Conservation (phyloP, 495 filamentous ascomycete genomes). For the Letharia columbiana region DNA sequence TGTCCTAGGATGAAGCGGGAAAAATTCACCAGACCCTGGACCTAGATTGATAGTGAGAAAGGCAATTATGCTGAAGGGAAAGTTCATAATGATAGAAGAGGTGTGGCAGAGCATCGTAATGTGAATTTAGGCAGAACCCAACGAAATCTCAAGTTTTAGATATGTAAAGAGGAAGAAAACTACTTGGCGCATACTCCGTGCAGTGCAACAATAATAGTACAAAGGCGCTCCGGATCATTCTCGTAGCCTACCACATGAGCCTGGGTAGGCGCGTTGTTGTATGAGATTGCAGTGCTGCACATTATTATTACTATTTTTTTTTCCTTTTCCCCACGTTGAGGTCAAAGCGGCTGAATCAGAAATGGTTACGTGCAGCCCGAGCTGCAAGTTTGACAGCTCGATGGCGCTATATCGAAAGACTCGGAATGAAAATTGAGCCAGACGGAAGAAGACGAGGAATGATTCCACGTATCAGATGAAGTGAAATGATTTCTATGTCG, state of each 20-base stretch:
- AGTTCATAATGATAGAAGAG: neutral
- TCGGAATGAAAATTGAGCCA: neutral
- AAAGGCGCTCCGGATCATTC: neutral
- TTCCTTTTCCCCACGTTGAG: neutral
- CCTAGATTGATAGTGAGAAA: neutral
- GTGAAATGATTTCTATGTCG: neutral
- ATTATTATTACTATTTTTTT: too few relatives aligned
- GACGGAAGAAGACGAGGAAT: too few relatives aligned
- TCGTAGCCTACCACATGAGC: neutral
- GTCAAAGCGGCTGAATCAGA: neutral
- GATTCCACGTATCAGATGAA: neutral
- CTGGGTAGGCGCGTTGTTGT: neutral
- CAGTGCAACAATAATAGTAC: neutral
- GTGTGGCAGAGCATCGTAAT: neutral
- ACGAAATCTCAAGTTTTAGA: neutral
- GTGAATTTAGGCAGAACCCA: neutral
- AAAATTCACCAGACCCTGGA: neutral
- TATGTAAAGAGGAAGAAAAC: neutral
- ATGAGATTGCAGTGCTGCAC: neutral
- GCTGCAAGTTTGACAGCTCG: slow-evolving; percentile 3
- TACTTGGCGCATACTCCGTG: neutral
- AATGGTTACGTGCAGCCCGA: neutral
- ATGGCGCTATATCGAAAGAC: neutral
- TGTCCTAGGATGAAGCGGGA: neutral
- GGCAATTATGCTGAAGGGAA: neutral